Evolutionary conservation across 495 filamentous ascomycete species (phyloP).

Genomic region (Pyrenopolyporus hunteri): DNA sequence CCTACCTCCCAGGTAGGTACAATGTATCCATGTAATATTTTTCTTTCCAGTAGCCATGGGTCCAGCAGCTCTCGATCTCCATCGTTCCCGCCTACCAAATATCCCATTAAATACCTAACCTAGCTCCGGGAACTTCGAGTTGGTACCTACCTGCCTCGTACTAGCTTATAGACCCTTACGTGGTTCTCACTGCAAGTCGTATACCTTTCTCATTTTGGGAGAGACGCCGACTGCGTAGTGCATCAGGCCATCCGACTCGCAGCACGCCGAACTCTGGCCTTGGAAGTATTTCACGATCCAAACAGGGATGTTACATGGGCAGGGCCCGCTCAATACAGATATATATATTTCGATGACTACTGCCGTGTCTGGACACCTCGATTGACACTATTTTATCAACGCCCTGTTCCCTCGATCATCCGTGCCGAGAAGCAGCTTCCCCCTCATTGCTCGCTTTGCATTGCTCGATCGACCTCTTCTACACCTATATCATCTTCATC

Average conservation of each 20-base stretch:
- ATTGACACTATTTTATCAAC: constrained; percentile 8
- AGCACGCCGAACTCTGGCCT: constrained; percentile 17
- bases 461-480: not conserved
- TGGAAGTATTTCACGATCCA: constrained; percentile 23
- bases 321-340: constrained; percentile 19
- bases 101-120: not conserved
- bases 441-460: not conserved
- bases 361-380: not conserved
- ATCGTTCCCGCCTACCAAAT: constrained; percentile 3
- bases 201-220: constrained; percentile 16
- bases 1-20: not conserved
- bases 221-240: constrained; percentile 22
- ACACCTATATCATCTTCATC: not conserved
- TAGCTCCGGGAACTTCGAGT: too few relatives aligned
- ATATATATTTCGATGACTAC: constrained; percentile 20
- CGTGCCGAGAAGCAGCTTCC: not conserved
- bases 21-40: too few relatives aligned
- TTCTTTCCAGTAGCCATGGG: constrained; percentile 3
- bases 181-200: not conserved
- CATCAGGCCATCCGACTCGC: constrained; percentile 25
- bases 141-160: constrained; percentile 30
- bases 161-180: constrained; percentile 14
- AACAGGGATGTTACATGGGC: constrained; percentile 11
- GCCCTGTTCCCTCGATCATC: not conserved
- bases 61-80: constrained; percentile 14